phyloP scores from a whole-genome alignment of 805 yeast species.

The Kluyveromyces siamensis region DNA sequence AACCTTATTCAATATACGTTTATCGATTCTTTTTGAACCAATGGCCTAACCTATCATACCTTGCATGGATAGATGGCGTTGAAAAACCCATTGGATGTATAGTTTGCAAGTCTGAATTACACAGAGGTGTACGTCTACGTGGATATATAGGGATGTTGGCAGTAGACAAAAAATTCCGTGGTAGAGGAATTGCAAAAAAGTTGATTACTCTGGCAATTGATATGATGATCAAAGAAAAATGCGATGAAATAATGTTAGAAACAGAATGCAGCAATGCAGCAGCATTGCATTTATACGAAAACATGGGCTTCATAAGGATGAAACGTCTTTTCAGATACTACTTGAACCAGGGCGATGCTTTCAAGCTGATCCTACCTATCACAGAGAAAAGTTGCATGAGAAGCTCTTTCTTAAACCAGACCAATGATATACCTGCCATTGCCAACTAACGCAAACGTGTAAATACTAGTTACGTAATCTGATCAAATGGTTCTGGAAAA shows the following conservation, averaged over 20 bases:
- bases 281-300: slow-evolving; percentile 62
- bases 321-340: slow-evolving; percentile 82
- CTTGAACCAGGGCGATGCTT: slow-evolving; percentile 89
- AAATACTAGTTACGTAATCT: not conserved
- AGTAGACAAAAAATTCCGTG: slow-evolving; percentile 61
- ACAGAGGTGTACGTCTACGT: slow-evolving; percentile 55
- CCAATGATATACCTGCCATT: slow-evolving; percentile 3
- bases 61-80: slow-evolving; percentile 37
- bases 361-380: slow-evolving; percentile 72
- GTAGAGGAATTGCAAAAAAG: slow-evolving; percentile 71
- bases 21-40: slow-evolving; percentile 81
- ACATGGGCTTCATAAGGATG: slow-evolving; percentile 64
- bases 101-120: slow-evolving; percentile 72
- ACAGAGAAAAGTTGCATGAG: slow-evolving; percentile 49
- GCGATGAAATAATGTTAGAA: slow-evolving; percentile 90
- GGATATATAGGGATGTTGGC: slow-evolving; percentile 98
- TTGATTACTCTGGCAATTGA: slow-evolving; percentile 56
- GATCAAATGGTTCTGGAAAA: too few species aligned
- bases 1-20: slow-evolving; percentile 90
- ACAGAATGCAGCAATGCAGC: slow-evolving; percentile 77
- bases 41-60: slow-evolving; percentile 80
- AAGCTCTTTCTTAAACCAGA: slow-evolving; percentile 40
- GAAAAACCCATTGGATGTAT: slow-evolving; percentile 64
- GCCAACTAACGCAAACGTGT: too few species aligned
- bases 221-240: slow-evolving; percentile 51